Base-by-base conservation (phyloP, 202 grass and related monocot species). In the Panicum hallii region DNA sequence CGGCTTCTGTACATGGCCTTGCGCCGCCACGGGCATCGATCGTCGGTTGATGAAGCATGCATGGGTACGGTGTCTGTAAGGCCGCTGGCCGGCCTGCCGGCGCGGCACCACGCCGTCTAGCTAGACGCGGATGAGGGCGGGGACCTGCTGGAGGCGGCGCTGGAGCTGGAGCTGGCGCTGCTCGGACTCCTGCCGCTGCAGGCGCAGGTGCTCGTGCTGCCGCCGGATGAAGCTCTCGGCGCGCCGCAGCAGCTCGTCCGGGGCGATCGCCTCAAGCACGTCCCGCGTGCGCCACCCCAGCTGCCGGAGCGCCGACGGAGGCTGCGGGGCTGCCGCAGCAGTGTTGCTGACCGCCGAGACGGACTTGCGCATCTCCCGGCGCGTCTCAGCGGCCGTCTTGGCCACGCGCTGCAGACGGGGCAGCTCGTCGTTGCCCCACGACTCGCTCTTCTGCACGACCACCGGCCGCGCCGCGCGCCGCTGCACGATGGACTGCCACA, bases 121-220 rank as follows among this genome's bases (percentile, higher is more conserved):
- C 17, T 80, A 90, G 52, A 83, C 84, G 23, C 80, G 74, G 84
- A 87, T 80, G 50, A 70, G 73, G 6, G 77, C 1, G 67, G 88
- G 49, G 11, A 5, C 68, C 52, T 2, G 67, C 52, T 2, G 67
- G 23, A 47, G 42, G 53, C 75, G 26, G 11, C 10, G 67, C 38
- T 75, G 82, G 74, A 74, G 79, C 49, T 92, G 81, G 17, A 80
- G 65, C 63, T 87, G 89, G 17, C 87, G 92, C 67, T 85, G 95
- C 74, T 93, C 87, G 32, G 95, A 95, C 80, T 98, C 89, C 76
- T 93, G 85, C 11, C 83, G 87, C 84, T 98, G 92, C 14, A 98
- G 90, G 26, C 85, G 87, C 75, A 90, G 92, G 57, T 90, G 74
- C 83, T 91, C 90, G 87, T 83, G 82, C 28, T 95, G 95, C 62